These are phyloP conservation scores for Linum lewisii DNA, from an alignment of 345 rosid species.

Conservation along the genomic window DNA sequence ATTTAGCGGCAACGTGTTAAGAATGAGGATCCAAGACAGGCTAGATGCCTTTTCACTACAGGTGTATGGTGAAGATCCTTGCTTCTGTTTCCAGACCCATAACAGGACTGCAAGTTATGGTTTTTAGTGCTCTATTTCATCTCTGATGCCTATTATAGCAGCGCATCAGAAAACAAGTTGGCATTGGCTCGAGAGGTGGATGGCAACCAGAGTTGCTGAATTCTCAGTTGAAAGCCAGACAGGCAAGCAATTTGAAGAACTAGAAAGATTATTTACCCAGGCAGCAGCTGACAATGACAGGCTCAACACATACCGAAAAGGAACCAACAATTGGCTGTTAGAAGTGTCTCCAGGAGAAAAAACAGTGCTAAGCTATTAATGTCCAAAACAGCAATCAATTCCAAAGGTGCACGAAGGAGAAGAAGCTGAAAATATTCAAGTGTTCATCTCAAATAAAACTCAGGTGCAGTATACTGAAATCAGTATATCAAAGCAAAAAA, in stretches of 20 bases:
- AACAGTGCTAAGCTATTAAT: conserved; percentile 36
- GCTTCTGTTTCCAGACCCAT: too few relatives aligned
- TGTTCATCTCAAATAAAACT: conserved; percentile 21
- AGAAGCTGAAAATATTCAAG: conserved; percentile 17
- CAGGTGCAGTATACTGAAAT: too few relatives aligned
- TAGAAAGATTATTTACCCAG: conserved; percentile 21
- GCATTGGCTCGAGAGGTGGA: conserved; percentile 88
- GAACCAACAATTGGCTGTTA: conserved; percentile 25
- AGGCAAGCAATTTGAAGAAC: conserved; percentile 21
- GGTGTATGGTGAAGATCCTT: too few relatives aligned
- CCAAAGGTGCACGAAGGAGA: conserved; percentile 43
- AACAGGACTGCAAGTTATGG: too few relatives aligned
- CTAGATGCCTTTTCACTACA: too few relatives aligned
- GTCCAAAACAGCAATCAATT: conserved; percentile 25
- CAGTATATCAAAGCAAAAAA: too few relatives aligned
- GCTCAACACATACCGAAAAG: conserved; percentile 14
- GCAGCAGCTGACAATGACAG: conserved; percentile 16
- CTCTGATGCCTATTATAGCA: too few relatives aligned
- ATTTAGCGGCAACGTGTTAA: conserved; percentile 54
- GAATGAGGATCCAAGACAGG: conserved; percentile 55
- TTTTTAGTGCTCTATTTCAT: too few relatives aligned
- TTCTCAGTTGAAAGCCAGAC: conserved; percentile 20
- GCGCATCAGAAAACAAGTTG: conserved; percentile 46
- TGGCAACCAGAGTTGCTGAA: conserved; percentile 74
- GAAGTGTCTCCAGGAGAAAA: conserved; percentile 36